These are phyloP conservation scores for Metschnikowia borealis DNA, from an alignment of 805 yeast species.

Conservation along the genomic window DNA sequence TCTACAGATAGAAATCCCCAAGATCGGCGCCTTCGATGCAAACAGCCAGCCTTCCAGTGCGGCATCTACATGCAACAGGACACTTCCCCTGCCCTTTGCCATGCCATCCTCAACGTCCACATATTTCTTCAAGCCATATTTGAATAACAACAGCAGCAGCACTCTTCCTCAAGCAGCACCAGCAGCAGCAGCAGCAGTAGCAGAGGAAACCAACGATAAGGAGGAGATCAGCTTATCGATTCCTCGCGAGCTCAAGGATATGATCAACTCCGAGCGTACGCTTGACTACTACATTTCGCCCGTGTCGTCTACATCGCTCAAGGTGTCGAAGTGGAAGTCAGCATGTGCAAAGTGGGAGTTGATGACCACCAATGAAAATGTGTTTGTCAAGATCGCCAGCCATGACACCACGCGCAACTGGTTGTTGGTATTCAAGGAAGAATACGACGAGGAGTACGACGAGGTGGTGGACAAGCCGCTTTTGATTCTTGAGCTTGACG, in stretches of 20 bases:
- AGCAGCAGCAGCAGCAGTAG: conserved; percentile 4
- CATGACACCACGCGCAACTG: conserved; percentile 32
- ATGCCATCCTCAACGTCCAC: conserved; percentile 41
- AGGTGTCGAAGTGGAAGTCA: conserved; percentile 41
- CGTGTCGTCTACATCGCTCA: conserved; percentile 32
- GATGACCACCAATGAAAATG: conserved; percentile 33
- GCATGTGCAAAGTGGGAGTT: conserved; percentile 44
- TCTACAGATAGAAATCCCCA: conserved; percentile 16
- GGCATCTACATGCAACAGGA: conserved; percentile 14
- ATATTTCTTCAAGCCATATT: conserved; percentile 34
- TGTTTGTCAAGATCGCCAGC: conserved; percentile 38
- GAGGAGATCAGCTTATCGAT: conserved; percentile 25
- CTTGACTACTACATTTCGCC: conserved; percentile 37
- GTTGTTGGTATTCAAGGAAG: conserved; percentile 41
- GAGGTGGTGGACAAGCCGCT: conserved; percentile 36
- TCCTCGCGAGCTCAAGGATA: conserved; percentile 34
- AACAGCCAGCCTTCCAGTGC: conserved; percentile 15
- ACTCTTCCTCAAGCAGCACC: conserved; percentile 3
- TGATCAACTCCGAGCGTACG: conserved; percentile 35
- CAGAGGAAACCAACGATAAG: conserved; percentile 1
- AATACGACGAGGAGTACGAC: conserved; percentile 25
- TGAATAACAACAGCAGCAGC: conserved; percentile 9
- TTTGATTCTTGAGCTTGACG: conserved; percentile 29
- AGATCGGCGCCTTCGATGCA: conserved; percentile 9
- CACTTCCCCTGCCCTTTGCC: conserved; percentile 40